Evolutionary conservation across 441 rosid species (phyloP), one percentile per base, ranked within the genome.

Genomic region (Raphanus hybrid): DNA sequence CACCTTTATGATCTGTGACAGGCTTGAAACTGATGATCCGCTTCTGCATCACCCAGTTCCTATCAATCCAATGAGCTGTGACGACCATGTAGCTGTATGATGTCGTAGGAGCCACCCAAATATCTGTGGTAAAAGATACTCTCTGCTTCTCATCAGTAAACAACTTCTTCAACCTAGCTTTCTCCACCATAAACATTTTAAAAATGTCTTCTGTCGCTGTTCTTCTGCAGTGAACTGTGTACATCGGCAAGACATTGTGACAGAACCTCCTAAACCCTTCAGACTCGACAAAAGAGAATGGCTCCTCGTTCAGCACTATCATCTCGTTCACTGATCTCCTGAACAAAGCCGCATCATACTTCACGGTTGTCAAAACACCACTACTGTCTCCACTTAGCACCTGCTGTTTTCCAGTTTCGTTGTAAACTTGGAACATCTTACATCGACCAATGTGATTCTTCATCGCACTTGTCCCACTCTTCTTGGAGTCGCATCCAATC

Each of bases 61-160:
- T 39, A 39, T 39, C 45, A 39, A 39, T 39, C 45, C 45, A 39
- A 39, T 39, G 45, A 8, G 45, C 12, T 39, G 45, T 39, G 45
- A 39, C 45, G 45, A 9, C 45, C 45, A 39, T 39, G 45, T 39
- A 39, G 45, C 45, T 39, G 45, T 39, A 39, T 8, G 45, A 39
- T 39, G 12, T 9, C 12, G 45, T 39, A 39, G 12, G 45, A 39
- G 11, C 45, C 45, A 39, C 45, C 45, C 45, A 39, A 39, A 73
- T 50, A 20, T 73, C 6, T 2, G 39, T n/a, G 1, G 70, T 73
- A 11, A 73, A 37, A 11, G 77, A 64, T 0, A 73, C 55, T 73
- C 64, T 64, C 37, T 9, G 35, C 15, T 64, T 73, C 4, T 12
- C 20, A 16, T 39, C 0, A 14, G 1, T 10, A 32, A 63, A 64